Conservation (phyloP, 306 rosid genomes). For the Lathyrus aphaca region DNA sequence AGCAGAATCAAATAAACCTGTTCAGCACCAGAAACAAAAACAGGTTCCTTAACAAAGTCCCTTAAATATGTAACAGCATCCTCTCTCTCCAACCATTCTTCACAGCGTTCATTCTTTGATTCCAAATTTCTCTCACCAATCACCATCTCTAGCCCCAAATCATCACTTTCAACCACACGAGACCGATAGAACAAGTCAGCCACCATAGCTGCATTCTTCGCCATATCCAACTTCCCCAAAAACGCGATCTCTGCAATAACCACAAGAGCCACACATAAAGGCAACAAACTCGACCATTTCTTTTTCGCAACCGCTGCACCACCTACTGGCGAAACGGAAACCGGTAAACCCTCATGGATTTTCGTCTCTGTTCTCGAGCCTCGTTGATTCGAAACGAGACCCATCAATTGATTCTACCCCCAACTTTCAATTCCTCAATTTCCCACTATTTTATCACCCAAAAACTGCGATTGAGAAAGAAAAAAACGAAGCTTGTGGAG, state of each 20-base stretch:
- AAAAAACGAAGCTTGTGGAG: conserved; percentile 31
- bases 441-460: conserved; percentile 28
- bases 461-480: conserved; percentile 20
- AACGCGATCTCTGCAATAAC: conserved; percentile 86
- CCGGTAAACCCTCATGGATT: conserved; percentile 53
- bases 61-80: conserved; percentile 77
- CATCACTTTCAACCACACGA: conserved; percentile 40
- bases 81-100: conserved; percentile 83
- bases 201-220: conserved; percentile 73
- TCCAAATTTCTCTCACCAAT: conserved; percentile 47
- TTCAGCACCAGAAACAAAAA: conserved; percentile 68
- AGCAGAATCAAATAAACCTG: conserved; percentile 53
- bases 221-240: conserved; percentile 77
- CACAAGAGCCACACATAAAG: conserved; percentile 65
- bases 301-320: conserved; percentile 45
- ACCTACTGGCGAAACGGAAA: conserved; percentile 32
- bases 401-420: conserved; percentile 51
- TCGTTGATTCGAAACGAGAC: conserved; percentile 57
- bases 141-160: conserved; percentile 39
- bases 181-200: conserved; percentile 67
- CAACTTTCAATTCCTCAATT: conserved; percentile 19
- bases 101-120: conserved; percentile 58
- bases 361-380: conserved; percentile 59
- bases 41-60: conserved; percentile 68
- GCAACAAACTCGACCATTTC: conserved; percentile 70